phyloP scores from a whole-genome alignment of 805 yeast genomes.

The Naumovozyma castellii region DNA sequence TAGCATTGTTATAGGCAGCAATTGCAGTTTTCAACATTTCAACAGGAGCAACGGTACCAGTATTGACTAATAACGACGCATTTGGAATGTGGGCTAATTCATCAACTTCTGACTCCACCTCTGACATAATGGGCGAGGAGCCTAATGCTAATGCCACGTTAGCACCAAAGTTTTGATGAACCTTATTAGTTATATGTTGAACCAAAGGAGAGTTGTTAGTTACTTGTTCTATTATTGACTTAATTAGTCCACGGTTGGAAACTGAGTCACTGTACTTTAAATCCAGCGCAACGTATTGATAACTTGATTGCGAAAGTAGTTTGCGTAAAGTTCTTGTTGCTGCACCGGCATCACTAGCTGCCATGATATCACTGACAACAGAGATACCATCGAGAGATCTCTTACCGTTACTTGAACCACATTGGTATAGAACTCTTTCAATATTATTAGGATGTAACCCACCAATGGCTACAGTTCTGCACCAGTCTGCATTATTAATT shows the following conservation, averaged over 20 bases:
- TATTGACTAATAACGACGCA: slow-evolving; percentile 53
- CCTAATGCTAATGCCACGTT: slow-evolving; percentile 77
- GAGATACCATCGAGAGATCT: slow-evolving; percentile 69
- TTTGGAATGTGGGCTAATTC: slow-evolving; percentile 53
- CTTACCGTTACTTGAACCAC: slow-evolving; percentile 36
- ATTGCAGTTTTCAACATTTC: slow-evolving; percentile 43
- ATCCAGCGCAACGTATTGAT: slow-evolving; percentile 8
- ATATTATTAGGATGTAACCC: slow-evolving; percentile 62
- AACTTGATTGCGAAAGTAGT: slow-evolving; percentile 14
- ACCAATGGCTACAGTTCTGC: slow-evolving; percentile 70
- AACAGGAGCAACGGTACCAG: slow-evolving; percentile 59
- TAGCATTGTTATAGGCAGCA: slow-evolving; percentile 43
- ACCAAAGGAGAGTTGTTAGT: slow-evolving; percentile 45
- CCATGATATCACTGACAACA: slow-evolving; percentile 80
- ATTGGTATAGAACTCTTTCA: slow-evolving; percentile 44
- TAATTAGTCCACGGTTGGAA: slow-evolving; percentile 3
- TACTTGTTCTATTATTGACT: slow-evolving; percentile 19
- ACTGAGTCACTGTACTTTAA: background rate
- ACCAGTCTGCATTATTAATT: slow-evolving; percentile 26
- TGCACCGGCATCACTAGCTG: slow-evolving; percentile 40
- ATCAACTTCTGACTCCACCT: slow-evolving; percentile 52
- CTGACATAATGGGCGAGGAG: slow-evolving; percentile 86
- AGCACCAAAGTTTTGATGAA: slow-evolving; percentile 83
- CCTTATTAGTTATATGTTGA: slow-evolving; percentile 81
- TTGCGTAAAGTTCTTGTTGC: slow-evolving; percentile 38